phyloP scores from a whole-genome alignment of 345 rosid species.

The Melastoma malabathricum region DNA sequence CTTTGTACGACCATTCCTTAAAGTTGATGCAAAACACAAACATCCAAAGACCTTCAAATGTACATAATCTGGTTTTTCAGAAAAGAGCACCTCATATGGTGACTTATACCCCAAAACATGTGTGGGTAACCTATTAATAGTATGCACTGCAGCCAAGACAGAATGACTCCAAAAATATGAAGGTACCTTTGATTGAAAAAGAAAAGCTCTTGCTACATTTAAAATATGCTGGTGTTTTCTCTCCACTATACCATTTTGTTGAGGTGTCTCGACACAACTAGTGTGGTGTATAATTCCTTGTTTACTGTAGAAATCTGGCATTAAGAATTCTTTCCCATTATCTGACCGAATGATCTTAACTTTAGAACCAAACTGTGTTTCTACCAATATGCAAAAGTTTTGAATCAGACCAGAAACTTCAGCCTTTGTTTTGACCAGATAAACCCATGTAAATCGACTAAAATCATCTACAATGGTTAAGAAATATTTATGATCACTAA shows the following conservation, averaged over 20 bases:
- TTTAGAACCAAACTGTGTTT: background rate
- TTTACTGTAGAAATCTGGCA: background rate
- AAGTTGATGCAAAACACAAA: background rate
- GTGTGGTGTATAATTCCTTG: background rate
- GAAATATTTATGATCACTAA: conserved; percentile 1
- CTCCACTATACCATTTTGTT: too few species aligned
- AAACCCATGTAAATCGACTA: conserved; percentile 3
- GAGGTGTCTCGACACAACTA: too few species aligned
- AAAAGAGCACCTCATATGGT: background rate
- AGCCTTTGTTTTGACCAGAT: conserved; percentile 6
- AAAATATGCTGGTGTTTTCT: background rate
- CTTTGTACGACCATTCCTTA: background rate
- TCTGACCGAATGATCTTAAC: conserved; percentile 1
- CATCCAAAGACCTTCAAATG: background rate
- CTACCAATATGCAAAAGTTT: background rate
- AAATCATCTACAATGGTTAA: conserved; percentile 14
- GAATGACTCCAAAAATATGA: conserved; percentile 1
- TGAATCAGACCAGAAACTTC: background rate
- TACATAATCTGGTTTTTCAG: background rate
- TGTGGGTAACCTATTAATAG: background rate
- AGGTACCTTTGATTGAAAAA: background rate
- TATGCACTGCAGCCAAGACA: background rate
- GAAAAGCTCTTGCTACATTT: background rate
- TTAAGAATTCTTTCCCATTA: conserved; percentile 6
- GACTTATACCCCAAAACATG: background rate